Conservation (phyloP, 331 rosid genomes). For the Stylosanthes scabra region DNA sequence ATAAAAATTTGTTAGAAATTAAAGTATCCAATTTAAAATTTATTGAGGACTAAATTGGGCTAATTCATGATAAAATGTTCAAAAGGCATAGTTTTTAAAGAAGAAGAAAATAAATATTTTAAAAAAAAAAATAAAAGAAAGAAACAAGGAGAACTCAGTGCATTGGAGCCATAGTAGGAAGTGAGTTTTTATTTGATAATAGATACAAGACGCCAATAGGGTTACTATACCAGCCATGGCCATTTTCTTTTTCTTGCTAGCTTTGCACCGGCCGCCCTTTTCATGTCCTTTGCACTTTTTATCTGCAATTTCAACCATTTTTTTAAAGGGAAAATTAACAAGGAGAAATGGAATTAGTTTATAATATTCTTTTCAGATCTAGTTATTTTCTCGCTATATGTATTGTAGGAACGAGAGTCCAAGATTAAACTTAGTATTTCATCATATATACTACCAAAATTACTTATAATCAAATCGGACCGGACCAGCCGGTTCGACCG, state of each 20-base stretch:
- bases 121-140: background rate
- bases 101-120: background rate
- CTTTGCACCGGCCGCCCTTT: constrained; percentile 49
- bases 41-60: no score
- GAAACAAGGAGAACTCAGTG: background rate
- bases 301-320: background rate
- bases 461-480: no score
- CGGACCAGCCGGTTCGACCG: no score
- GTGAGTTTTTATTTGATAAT: background rate
- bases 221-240: constrained; percentile 34
- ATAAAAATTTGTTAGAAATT: no score
- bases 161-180: background rate
- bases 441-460: no score
- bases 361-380: no score
- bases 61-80: no score
- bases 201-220: background rate
- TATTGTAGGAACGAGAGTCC: no score
- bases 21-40: no score
- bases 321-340: background rate
- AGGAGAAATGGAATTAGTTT: background rate
- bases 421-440: no score
- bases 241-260: constrained; percentile 46
- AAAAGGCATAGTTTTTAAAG: no score
- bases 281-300: constrained; percentile 38
- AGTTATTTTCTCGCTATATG: no score